Evolutionary conservation across 345 rosid species (phyloP).

Genomic region (Eucalyptus regnans): DNA sequence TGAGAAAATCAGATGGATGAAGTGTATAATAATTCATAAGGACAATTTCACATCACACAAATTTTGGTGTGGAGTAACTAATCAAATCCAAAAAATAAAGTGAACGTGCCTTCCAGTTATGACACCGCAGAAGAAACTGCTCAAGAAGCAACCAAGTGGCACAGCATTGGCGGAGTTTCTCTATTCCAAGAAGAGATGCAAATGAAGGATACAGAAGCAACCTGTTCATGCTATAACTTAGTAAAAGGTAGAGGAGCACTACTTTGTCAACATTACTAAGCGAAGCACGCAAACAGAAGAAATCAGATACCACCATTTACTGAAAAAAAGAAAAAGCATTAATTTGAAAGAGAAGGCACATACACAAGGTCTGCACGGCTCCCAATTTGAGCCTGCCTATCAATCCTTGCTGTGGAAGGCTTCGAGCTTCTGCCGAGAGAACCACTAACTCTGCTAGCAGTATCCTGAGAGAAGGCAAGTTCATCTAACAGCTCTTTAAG

Average conservation of each 20-base stretch:
- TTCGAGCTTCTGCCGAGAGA: constrained; percentile 35
- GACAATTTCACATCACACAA: neutral
- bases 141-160: constrained; percentile 96
- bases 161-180: constrained; percentile 85
- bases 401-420: constrained; percentile 22
- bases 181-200: constrained; percentile 89
- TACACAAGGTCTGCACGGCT: constrained; percentile 94
- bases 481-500: constrained; percentile 87
- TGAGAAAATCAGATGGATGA: constrained; percentile 18
- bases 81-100: neutral
- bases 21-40: neutral
- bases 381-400: constrained; percentile 52
- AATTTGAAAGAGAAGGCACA: constrained; percentile 14
- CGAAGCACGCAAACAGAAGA: neutral
- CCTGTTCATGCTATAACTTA: constrained; percentile 22
- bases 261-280: neutral
- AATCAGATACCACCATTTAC: neutral
- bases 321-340: neutral
- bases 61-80: neutral
- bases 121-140: constrained; percentile 70
- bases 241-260: neutral
- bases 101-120: constrained; percentile 82
- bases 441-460: constrained; percentile 27
- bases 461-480: constrained; percentile 87
- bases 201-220: constrained; percentile 86